Conservation (phyloP, 2,329 filamentous ascomycete genomes). For the Trichoderma simmonsii region DNA sequence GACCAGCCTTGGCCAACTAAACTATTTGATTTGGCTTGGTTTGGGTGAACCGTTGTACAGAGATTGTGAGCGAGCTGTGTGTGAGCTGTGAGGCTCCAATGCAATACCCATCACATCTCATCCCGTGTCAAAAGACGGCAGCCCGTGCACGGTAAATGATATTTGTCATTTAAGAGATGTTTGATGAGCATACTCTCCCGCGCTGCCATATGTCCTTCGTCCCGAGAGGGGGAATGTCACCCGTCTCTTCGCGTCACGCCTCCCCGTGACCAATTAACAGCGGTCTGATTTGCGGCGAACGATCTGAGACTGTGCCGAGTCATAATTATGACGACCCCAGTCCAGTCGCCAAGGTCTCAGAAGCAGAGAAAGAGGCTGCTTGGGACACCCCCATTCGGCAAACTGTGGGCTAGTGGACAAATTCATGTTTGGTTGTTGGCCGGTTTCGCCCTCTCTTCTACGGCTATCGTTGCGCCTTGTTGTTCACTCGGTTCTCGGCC, state of each 20-base stretch:
- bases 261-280: background rate
- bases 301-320: background rate
- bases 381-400: background rate
- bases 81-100: background rate
- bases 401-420: background rate
- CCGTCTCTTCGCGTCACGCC: background rate
- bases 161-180: conserved; percentile 2
- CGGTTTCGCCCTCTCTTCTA: background rate
- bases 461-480: background rate
- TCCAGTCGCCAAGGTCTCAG: background rate
- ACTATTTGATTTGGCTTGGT: background rate
- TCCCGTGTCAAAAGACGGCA: background rate
- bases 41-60: background rate
- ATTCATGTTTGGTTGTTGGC: background rate
- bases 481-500: background rate
- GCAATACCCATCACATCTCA: background rate
- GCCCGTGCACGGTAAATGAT: background rate
- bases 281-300: background rate
- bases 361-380: background rate
- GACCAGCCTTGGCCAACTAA: background rate
- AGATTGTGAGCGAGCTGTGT: background rate
- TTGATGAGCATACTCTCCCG: background rate
- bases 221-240: background rate
- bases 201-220: background rate
- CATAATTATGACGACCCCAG: background rate